A percentile compares a stretch with the other conserved stretches of the same genome.
These are phyloP conservation scores for Diaporthe sp. DNA, from an alignment of 2,329 filamentous ascomycete genomes.

Conservation along the genomic window DNA sequence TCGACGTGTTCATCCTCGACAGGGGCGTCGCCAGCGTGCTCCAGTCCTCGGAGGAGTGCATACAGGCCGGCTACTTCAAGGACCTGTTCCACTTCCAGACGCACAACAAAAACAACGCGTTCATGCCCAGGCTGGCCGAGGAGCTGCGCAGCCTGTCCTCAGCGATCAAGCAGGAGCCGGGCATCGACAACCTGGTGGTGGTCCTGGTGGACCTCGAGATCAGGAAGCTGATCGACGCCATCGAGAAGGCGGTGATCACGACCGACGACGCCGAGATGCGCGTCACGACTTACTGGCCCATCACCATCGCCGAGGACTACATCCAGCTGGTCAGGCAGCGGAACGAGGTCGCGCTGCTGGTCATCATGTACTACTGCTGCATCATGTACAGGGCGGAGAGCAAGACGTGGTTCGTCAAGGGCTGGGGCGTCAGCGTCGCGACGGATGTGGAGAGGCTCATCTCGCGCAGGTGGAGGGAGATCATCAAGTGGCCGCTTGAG, in stretches of 20 bases:
- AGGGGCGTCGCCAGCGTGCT: constrained; percentile 46
- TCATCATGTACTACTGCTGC: constrained; percentile 41
- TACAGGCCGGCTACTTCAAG: constrained; percentile 38
- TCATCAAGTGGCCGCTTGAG: constrained; percentile 31
- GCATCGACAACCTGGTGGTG: constrained; percentile 12
- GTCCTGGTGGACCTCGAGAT: constrained; percentile 31
- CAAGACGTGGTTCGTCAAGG: constrained; percentile 37
- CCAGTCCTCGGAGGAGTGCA: constrained; percentile 38
- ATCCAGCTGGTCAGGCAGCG: constrained; percentile 37
- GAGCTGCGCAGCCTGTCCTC: constrained; percentile 26
- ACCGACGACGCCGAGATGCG: constrained; percentile 38
- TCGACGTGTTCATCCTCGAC: constrained; percentile 46
- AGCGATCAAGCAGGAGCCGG: constrained; percentile 21
- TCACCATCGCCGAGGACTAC: constrained; percentile 38
- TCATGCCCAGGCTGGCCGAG: constrained; percentile 21
- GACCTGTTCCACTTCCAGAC: constrained; percentile 37
- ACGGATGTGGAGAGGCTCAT: constrained; percentile 23
- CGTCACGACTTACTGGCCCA: constrained; percentile 39
- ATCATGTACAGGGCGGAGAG: constrained; percentile 37
- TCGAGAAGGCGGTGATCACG: constrained; percentile 32
- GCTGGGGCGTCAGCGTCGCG: constrained; percentile 25
- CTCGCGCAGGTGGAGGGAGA: constrained; percentile 19
- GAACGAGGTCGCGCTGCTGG: constrained; percentile 36
- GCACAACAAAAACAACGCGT: constrained; percentile 23
- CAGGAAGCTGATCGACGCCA: constrained; percentile 32